A percentile compares a stretch with the other conserved stretches of the same genome.
Conservation (phyloP, 176 grass and related monocot species). For the Triticum turgidum region DNA sequence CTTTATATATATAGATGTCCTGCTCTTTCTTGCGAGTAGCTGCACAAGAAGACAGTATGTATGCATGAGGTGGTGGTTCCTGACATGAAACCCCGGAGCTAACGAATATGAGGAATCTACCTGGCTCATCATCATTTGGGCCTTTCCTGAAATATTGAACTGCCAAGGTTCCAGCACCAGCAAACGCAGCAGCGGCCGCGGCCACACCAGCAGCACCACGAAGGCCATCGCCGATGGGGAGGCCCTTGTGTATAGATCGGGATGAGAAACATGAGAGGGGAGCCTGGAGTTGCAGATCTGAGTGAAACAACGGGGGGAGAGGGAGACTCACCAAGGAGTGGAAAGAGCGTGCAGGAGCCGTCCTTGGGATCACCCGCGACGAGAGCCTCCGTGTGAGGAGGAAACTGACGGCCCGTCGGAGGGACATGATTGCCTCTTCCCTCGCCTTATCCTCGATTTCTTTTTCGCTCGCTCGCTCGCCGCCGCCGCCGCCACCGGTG, state of each 20-base stretch:
- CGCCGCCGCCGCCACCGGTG: too few relatives aligned
- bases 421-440: too few relatives aligned
- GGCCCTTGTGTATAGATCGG: not conserved
- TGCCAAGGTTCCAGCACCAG: not conserved
- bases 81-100: not conserved
- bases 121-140: not conserved
- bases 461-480: too few relatives aligned
- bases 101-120: not conserved
- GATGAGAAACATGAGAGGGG: not conserved
- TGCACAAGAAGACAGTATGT: not conserved
- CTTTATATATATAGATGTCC: not conserved
- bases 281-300: not conserved
- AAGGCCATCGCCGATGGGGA: not conserved
- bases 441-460: too few relatives aligned
- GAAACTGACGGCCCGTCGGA: too few relatives aligned
- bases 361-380: not conserved
- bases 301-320: not conserved
- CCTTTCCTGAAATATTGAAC: not conserved
- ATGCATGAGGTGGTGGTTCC: not conserved
- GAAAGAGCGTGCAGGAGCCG: not conserved
- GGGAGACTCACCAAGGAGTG: not conserved
- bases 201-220: not conserved
- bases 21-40: not conserved
- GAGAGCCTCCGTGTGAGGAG: too few relatives aligned
- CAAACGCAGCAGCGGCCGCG: not conserved